These are phyloP conservation scores for Malassezia cuniculi DNA, from an alignment of 1,284 basidiomycete species.

Conservation along the genomic window DNA sequence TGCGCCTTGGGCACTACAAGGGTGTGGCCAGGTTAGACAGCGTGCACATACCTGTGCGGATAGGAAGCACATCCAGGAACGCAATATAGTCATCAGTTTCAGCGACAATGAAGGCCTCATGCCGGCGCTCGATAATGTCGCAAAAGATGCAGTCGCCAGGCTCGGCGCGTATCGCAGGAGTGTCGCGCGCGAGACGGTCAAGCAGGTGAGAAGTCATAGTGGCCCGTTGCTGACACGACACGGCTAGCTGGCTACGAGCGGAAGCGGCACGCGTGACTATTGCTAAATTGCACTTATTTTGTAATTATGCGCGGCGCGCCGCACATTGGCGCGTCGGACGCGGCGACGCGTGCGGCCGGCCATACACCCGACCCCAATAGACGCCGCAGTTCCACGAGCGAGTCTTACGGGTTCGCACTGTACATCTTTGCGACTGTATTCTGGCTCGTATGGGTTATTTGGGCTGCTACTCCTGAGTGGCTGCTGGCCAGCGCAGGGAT, in stretches of 20 bases:
- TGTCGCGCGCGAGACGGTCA: slow-evolving; percentile 1
- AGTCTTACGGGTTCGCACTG: slow-evolving; percentile 19
- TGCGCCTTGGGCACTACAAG: slow-evolving; percentile 10
- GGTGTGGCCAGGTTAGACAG: slow-evolving; percentile 4
- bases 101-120: slow-evolving; percentile 6
- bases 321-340: too few species aligned
- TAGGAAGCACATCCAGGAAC: slow-evolving; percentile 10
- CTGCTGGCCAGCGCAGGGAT: slow-evolving; percentile 12
- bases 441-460: slow-evolving; percentile 15
- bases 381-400: slow-evolving; percentile 4
- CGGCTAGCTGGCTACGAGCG: too few species aligned
- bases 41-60: slow-evolving; percentile 7
- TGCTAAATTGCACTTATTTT: too few species aligned
- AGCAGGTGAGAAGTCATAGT: slow-evolving; percentile 11
- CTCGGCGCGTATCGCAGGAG: neutral
- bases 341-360: too few species aligned
- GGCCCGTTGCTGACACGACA: too few species aligned
- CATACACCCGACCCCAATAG: too few species aligned
- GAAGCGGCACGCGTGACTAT: too few species aligned
- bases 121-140: slow-evolving; percentile 1
- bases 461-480: slow-evolving; percentile 16
- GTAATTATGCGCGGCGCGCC: too few species aligned
- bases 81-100: slow-evolving; percentile 5
- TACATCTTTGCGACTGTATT: slow-evolving; percentile 16
- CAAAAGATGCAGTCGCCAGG: slow-evolving; percentile 6